These are phyloP conservation scores for Turnera subulata DNA, from an alignment of 345 rosid species.

Conservation along the genomic window DNA sequence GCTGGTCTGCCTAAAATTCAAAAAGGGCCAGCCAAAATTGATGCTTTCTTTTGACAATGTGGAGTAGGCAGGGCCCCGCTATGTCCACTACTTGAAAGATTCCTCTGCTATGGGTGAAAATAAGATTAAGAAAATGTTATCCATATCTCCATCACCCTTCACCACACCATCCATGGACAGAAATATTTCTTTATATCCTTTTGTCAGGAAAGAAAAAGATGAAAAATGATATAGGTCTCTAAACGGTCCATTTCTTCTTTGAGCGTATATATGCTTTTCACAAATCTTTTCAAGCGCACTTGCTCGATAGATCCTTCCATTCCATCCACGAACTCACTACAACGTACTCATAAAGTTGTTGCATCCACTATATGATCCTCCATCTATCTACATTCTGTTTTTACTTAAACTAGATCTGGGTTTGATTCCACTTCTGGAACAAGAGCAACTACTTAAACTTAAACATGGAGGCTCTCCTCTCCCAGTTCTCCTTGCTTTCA, in stretches of 20 bases:
- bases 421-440: not conserved
- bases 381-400: not conserved
- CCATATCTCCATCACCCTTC: not conserved
- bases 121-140: not conserved
- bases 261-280: too few species aligned
- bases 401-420: not conserved
- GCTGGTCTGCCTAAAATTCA: not conserved
- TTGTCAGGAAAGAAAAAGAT: too few species aligned
- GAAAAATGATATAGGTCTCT: not conserved
- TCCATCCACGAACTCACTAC: too few species aligned
- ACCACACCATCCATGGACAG: not conserved
- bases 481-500: slow-evolving; percentile 72
- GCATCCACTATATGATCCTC: not conserved
- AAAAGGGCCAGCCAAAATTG: not conserved
- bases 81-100: not conserved
- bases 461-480: slow-evolving; percentile 70
- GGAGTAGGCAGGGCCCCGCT: too few species aligned
- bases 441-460: too few species aligned
- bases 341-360: too few species aligned
- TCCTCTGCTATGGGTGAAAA: not conserved
- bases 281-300: too few species aligned
- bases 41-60: too few species aligned
- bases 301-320: too few species aligned
- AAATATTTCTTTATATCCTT: not conserved
- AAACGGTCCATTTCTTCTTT: slow-evolving; percentile 1